Conservation (phyloP, 371 early-diverging fungal species). For the Zychaea mexicana region DNA sequence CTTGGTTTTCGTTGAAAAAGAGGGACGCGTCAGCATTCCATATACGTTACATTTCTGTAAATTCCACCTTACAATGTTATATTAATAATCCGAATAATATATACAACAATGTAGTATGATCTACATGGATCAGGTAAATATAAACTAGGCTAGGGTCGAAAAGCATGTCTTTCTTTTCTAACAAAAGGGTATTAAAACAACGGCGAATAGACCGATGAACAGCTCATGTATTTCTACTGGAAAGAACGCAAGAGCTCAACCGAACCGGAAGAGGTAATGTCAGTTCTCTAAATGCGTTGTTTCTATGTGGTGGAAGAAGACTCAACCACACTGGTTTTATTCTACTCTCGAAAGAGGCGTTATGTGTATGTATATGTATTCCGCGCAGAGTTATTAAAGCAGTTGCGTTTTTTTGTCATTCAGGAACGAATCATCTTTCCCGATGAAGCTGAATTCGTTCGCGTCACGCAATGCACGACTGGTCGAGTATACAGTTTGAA, state of each 20-base stretch:
- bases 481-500: constrained; percentile 78
- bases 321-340: too few species aligned
- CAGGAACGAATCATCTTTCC: constrained; percentile 79
- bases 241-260: constrained; percentile 60
- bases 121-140: constrained; percentile 55
- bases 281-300: too few species aligned
- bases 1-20: not conserved
- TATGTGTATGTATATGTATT: too few species aligned
- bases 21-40: constrained; percentile 11
- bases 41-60: too few species aligned
- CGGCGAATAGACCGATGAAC: constrained; percentile 65
- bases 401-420: not conserved
- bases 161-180: too few species aligned
- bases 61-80: not conserved
- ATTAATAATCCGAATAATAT: not conserved
- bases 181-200: too few species aligned
- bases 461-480: constrained; percentile 66
- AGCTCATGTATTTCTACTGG: constrained; percentile 79
- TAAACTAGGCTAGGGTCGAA: too few species aligned
- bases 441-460: constrained; percentile 73
- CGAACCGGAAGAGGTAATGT: constrained; percentile 61
- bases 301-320: too few species aligned
- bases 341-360: too few species aligned
- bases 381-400: not conserved
- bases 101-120: constrained; percentile 32